Evolutionary conservation across 495 filamentous ascomycete species (phyloP), one percentile per base, ranked within the genome.

Genomic region (Talaromyces proteolyticus): DNA sequence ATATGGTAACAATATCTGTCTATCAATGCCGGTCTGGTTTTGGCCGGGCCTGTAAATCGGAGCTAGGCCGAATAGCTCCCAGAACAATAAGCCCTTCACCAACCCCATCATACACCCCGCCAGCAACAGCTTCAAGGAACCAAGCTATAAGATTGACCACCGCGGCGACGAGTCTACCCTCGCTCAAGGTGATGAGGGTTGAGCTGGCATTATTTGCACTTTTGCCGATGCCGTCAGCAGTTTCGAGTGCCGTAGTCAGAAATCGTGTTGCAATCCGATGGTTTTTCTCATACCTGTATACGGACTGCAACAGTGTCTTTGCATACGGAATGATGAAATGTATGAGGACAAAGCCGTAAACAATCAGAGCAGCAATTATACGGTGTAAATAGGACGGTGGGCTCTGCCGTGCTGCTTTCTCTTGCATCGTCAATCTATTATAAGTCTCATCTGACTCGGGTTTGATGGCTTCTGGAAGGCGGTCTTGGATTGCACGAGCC

Each of bases 91-190:
- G 68, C 4, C 81, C 84, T 54, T 85, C 78, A 1, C 75, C 75
- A 38, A 86, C 68, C 0, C 84, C 84, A 44, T 87, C 83, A 56
- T 81, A 77, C 26, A 87, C 67, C 12, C 84, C 84, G 14, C 77
- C 80, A 3, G 75, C 74, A 38, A 86, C 65, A 12, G 76, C 75
- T 53, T 80, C 77, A 18, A 83, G 54, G 67, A 79, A 75, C 81
- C 81, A 85, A 3, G 62, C 54, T 1, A 71, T 70, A 11, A 78
- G 42, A 4, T 75, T 74, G 37, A 70, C 70, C 21, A 82, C 54
- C 2, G 65, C 67, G 52, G 75, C 61, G 5, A 79, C 79, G 17
- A 84, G 54, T 44, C 71, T 77, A 1, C 82, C 80, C 52, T 82
- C 77, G 29, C 78, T 70, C 49, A 85, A 69, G 12, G 64, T 72